Evolutionary conservation across 352 stramenopile species (phyloP).

Genomic region (Phytopythium delawarense): DNA sequence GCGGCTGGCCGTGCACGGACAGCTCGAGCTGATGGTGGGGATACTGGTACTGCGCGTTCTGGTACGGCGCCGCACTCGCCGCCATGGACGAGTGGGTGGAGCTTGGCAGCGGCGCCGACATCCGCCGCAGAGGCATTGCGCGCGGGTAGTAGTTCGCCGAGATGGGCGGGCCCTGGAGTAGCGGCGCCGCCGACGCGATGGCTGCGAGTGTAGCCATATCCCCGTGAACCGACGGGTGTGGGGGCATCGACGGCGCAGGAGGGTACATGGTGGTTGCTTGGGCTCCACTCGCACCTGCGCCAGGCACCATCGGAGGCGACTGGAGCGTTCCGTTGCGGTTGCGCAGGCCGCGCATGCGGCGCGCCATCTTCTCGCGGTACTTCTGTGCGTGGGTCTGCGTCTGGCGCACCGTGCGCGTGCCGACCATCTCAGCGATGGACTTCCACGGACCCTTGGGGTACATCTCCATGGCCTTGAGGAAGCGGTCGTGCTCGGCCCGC

Average conservation of each 20-base stretch:
- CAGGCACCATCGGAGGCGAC: conserved; percentile 20
- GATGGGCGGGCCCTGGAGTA: not conserved
- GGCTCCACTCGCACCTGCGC: not conserved
- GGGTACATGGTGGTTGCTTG: not conserved
- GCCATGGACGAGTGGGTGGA: not conserved
- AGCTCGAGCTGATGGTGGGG: conserved; percentile 11
- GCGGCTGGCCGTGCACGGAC: conserved; percentile 9
- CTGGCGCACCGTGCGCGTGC: conserved; percentile 59
- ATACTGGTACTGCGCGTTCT: conserved; percentile 8
- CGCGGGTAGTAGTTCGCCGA: not conserved
- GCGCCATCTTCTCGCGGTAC: conserved; percentile 57
- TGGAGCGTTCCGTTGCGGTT: conserved; percentile 60
- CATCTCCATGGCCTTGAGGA: conserved; percentile 50
- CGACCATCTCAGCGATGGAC: conserved; percentile 58
- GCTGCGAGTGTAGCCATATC: conserved; percentile 9
- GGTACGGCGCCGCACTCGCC: not conserved
- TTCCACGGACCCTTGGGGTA: conserved; percentile 67
- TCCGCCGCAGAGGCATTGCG: not conserved
- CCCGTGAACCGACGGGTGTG: not conserved
- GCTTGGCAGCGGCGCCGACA: not conserved
- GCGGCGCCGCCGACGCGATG: conserved; percentile 5
- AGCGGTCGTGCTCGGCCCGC: conserved; percentile 51
- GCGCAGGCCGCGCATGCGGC: conserved; percentile 53
- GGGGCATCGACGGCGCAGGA: not conserved
- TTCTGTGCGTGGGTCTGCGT: conserved; percentile 70